Percentiles rank a stretch among this genome's conserved stretches.
These are phyloP conservation scores for Populus deltoides DNA, from an alignment of 345 rosid species.

Conservation along the genomic window DNA sequence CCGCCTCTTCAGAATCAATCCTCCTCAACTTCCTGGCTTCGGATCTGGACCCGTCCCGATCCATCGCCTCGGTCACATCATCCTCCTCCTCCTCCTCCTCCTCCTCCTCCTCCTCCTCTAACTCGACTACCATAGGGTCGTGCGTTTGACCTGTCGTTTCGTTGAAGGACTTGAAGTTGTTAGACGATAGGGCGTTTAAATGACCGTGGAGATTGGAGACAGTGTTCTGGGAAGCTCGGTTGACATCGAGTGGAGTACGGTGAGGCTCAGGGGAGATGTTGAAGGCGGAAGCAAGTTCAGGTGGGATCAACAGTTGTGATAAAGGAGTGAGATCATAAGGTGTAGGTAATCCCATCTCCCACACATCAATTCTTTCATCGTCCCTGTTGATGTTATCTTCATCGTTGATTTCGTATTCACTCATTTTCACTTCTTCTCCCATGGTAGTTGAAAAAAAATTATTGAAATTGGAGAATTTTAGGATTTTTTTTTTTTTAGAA, in stretches of 20 bases:
- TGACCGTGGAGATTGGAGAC: slow-evolving; percentile 48
- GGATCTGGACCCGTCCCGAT: slow-evolving; percentile 53
- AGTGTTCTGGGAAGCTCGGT: slow-evolving; percentile 67
- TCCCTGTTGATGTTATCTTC: slow-evolving; percentile 26
- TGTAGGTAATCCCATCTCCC: slow-evolving; percentile 85
- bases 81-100: slow-evolving; percentile 44
- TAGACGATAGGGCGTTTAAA: slow-evolving; percentile 29
- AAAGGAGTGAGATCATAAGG: slow-evolving; percentile 73
- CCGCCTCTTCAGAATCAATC: slow-evolving; percentile 72
- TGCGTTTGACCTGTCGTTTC: slow-evolving; percentile 20
- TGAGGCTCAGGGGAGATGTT: slow-evolving; percentile 62
- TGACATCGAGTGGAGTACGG: slow-evolving; percentile 58
- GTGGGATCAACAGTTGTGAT: slow-evolving; percentile 59
- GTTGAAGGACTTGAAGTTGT: slow-evolving; percentile 36
- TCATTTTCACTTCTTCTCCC: slow-evolving; percentile 52
- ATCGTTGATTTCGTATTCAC: slow-evolving; percentile 22
- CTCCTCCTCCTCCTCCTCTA: slow-evolving; percentile 40
- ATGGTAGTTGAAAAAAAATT: not conserved
- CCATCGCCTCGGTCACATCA: slow-evolving; percentile 12
- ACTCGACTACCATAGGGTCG: slow-evolving; percentile 40
- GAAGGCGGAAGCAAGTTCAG: slow-evolving; percentile 81
- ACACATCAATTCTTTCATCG: slow-evolving; percentile 61
- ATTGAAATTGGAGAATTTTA: not conserved
- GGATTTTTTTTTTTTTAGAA: not conserved
- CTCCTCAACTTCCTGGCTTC: slow-evolving; percentile 61